Evolutionary conservation across 2,329 filamentous ascomycete species (phyloP), one percentile per base, ranked within the genome.

Genomic region (Xylariaceae sp.): DNA sequence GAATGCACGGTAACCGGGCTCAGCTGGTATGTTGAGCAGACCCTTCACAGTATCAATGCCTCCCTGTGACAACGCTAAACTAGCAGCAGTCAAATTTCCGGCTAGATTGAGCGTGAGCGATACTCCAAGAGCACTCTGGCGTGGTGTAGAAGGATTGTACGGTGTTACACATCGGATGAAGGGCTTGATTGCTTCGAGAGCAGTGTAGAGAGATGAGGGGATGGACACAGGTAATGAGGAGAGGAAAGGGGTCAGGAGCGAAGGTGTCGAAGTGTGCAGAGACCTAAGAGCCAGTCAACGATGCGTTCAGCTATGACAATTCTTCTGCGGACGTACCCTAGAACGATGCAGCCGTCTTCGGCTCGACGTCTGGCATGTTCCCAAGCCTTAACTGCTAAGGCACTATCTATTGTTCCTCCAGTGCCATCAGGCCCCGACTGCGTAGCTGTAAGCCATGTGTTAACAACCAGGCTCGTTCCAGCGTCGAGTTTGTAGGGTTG

Each of bases 291-390:
- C 44, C 9, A 45, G 62, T 61, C 65, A 70, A 58, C 64, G 65
- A 44, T 37, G 40, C 43, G 54, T 44, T 26, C 6, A n/a, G 12
- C 19, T 7, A 37, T 32, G 40, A 48, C 1, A 48, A 50, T 6
- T 19, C 41, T 45, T 69, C 62, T 65, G 64, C 46, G n/a, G n/a
- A 75, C 86, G 65, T 81, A 96, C 91, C 90, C 89, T 64, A 99
- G 76, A 51, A 98, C 81, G 61, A 99, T 89, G 71, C 93, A 97
- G 16, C 91, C 93, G 77, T 99, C 95, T 73, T 99, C 95, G 42
- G 95, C 95, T 77, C 95, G 86, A 60, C 95, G 87, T 65, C 93
- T 85, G 54, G 95, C 93, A 79, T 99, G 95, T 76, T 99, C 95
- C 93, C 95, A 99, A 2, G 93, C 92, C 71, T 91, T 86, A 50